Evolutionary conservation across 139 green algal species (phyloP), one percentile per base, ranked within the genome.

Genomic region (Coelastrella sp.): DNA sequence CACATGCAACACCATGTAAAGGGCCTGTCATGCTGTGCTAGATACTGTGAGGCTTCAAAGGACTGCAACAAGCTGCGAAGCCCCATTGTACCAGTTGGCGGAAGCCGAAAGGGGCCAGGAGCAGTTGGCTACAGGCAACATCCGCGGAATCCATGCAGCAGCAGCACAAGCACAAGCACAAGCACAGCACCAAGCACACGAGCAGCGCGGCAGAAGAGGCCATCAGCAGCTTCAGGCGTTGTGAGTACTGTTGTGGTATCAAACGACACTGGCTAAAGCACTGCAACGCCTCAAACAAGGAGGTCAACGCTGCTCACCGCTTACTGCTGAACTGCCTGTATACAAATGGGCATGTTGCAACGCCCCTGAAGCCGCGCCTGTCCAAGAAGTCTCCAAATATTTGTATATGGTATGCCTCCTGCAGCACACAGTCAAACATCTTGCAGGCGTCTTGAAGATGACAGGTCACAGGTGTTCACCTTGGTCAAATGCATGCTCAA

Each of bases 321-420:
- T 94, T 91, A 22, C 92, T 94, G 74, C 94, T 97, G 68, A 96
- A 94, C 89, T 97, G 94, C 11, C 89, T 92, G 91, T 98, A 99
- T 3, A 98, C 92, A 82, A 90, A 96, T 19, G 97, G 97, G 79
- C 94, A 97, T 71, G 96, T 98, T 68, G 97, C 97, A 4, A 96
- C 80, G 11, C 61, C 5, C 0, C 94, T 64, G 85, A 97, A 88
- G 64, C 95, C 96, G 10, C 90, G 92, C 1, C 47, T 17, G 86
- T 98, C 95, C 58, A 99, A 86, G 92, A 98, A 99, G 32, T 73
- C 78, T 5, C 88, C 86, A 92, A 99, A 99, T 78, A 97, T 94
- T 19, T 86, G 59, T 23, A 97, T 92, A 92, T 98, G 95, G 8
- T 90, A 32, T 8, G 95, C 96, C 91, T 99, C 97, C 91, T 98